Evolutionary conservation across 176 grass and related monocot species (phyloP), one percentile per base, ranked within the genome.

Genomic region (Panicum miliaceum): DNA sequence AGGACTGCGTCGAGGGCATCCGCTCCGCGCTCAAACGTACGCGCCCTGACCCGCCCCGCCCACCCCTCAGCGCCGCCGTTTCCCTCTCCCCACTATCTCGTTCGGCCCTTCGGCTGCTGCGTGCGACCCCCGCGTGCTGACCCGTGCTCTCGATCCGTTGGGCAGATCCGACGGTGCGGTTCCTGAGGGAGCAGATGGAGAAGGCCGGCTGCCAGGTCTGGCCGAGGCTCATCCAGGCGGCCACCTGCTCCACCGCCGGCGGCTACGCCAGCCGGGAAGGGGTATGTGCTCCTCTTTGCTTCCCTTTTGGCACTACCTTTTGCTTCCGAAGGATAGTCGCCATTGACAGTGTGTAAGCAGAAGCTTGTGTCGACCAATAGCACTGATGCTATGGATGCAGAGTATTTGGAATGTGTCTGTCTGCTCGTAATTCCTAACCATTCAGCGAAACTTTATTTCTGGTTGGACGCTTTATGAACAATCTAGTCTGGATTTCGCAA

Each of bases 81-180:
- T 57, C 16, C 3, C 13, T 4, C 68, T 32, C 16, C 22, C 34
- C 32, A n/a, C n/a, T n/a, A n/a, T n/a, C n/a, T n/a, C n/a, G n/a
- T n/a, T n/a, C n/a, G n/a, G n/a, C n/a, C n/a, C n/a, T n/a, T n/a
- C n/a, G n/a, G n/a, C n/a, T n/a, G n/a, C n/a, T n/a, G n/a, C n/a
- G n/a, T n/a, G n/a, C 22, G 36, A 76, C 36, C 67, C 15, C 41
- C 60, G 35, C 11, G 14, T 10, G 22, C 72, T 92, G 62, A 58
- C 26, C 48, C 48, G 29, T 11, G 25, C 15, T 76, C 16, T 43
- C 19, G 8, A 46, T 51, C 45, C 12, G 51, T 1, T 71, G 68
- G 9, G 19, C 69, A 99, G 96, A 99, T 91, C 96, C 96, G 29
- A 94, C 81, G 34, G 96, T 96, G 71, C 89, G 76, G 87, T 96